Conservation (phyloP, 2,329 filamentous ascomycete genomes). For the Beauveria brongniartii region DNA sequence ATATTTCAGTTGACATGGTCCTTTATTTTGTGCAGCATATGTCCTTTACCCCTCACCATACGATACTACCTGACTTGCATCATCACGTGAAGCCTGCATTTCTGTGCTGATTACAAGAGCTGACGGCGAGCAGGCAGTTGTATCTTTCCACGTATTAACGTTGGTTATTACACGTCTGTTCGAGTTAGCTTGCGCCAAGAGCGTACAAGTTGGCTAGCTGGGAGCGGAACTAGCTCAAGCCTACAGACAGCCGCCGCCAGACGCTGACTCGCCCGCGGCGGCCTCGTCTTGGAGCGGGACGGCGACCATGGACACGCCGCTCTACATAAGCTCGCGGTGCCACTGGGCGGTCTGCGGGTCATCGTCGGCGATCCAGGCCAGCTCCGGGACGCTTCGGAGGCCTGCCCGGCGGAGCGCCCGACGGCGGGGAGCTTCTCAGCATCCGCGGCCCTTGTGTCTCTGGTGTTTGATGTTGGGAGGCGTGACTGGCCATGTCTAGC, state of each 20-base stretch:
- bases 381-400: slow-evolving; percentile 11
- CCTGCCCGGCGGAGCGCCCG: slow-evolving; percentile 11
- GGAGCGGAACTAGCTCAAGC: not conserved
- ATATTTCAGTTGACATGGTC: not conserved
- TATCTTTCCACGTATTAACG: not conserved
- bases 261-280: not conserved
- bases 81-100: slow-evolving; percentile 7
- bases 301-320: slow-evolving; percentile 12
- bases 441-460: slow-evolving; percentile 5
- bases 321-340: slow-evolving; percentile 9
- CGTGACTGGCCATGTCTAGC: not conserved
- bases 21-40: not conserved
- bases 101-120: not conserved
- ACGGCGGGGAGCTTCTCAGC: slow-evolving; percentile 9
- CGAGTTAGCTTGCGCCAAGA: not conserved
- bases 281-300: not conserved
- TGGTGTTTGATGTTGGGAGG: slow-evolving; percentile 7
- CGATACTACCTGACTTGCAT: not conserved
- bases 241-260: not conserved
- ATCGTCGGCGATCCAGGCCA: slow-evolving; percentile 13
- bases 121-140: not conserved
- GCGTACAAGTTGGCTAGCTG: not conserved
- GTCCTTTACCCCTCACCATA: slow-evolving; percentile 2
- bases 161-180: not conserved
- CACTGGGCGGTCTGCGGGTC: slow-evolving; percentile 6